Base-by-base conservation (phyloP, 1,284 basidiomycete genomes). In the Cerioporus squamosus region DNA sequence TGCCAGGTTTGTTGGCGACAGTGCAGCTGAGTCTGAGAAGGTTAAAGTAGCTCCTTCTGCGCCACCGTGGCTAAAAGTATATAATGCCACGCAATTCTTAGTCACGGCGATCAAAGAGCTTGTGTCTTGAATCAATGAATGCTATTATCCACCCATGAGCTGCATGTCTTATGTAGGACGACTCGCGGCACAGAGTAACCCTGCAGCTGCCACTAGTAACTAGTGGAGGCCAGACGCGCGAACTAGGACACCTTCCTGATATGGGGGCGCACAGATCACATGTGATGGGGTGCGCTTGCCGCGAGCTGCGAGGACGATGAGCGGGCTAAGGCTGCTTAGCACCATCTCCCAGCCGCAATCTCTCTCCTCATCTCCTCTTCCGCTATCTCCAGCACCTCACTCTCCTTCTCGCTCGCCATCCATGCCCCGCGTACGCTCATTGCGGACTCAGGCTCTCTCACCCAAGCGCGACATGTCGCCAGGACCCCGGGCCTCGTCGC, bases 401-500 rank as follows among this genome's bases (percentile, higher is more conserved):
- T 44, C 47, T 36, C 49, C n/a, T 14, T 23, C 48, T 20, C 4
- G 59, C 68, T 23, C 31, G 14, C 12, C n/a, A 23, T 38, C 26
- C 24, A 90, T 91, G 88, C 80, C 82, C 56, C 79, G 81, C 65
- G 77, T 85, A 65, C 81, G 82, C 62, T 88, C 87, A 8, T 76
- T 90, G 40, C 83, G 85, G 58, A 75, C 77, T 20, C 72, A 88
- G 31, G 70, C 84, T 36, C 78, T 90, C 29, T 68, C 69, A 5
- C 69, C 71, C 20, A 83, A 77, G 65, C 82, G 78, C 60, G 77
- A 75, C 60, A 73, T 77, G 3, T 82, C 84, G 3, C 81, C 84
- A 47, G 75, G 83, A 22, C 87, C 90, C 22, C 86, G n/a, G n/a
- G n/a, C n/a, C n/a, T n/a, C 90, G 5, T 94, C 91, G 26, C 91